Evolutionary conservation across 2,329 filamentous ascomycete species (phyloP).

Genomic region (Zymoseptoria pseudotritici): DNA sequence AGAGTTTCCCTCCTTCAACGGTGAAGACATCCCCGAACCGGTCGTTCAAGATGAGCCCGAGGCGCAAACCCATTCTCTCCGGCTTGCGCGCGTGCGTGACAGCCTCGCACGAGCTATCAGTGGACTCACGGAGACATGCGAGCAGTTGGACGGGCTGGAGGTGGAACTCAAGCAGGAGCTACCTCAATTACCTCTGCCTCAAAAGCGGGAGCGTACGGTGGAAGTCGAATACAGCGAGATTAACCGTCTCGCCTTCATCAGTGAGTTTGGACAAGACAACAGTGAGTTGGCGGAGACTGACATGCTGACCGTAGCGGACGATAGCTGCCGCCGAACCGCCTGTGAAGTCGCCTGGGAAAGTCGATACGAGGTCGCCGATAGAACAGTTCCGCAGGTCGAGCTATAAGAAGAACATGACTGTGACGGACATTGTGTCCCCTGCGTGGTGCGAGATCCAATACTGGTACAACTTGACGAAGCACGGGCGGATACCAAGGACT

Average conservation of each 20-base stretch:
- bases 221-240: conserved; percentile 37
- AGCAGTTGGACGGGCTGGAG: neutral
- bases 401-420: conserved; percentile 72
- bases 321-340: conserved; percentile 12
- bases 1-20: neutral
- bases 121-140: neutral
- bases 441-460: conserved; percentile 97
- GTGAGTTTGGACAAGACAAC: conserved; percentile 15
- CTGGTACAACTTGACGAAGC: conserved; percentile 72
- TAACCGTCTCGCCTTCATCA: conserved; percentile 30
- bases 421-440: conserved; percentile 80
- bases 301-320: conserved; percentile 23
- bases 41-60: conserved; percentile 18
- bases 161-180: neutral
- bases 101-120: conserved; percentile 5
- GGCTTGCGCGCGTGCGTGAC: conserved; percentile 11
- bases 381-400: conserved; percentile 65
- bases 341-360: neutral
- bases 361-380: conserved; percentile 55
- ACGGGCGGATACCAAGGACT: conserved; percentile 68
- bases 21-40: conserved; percentile 16
- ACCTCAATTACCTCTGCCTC: neutral
- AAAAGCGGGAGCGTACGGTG: conserved; percentile 20
- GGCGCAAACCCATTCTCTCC: conserved; percentile 9
- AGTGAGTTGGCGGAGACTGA: conserved; percentile 14